Evolutionary conservation across 2,329 filamentous ascomycete species (phyloP), one percentile per base, ranked within the genome.

Genomic region (Hirsutella thompsonii): DNA sequence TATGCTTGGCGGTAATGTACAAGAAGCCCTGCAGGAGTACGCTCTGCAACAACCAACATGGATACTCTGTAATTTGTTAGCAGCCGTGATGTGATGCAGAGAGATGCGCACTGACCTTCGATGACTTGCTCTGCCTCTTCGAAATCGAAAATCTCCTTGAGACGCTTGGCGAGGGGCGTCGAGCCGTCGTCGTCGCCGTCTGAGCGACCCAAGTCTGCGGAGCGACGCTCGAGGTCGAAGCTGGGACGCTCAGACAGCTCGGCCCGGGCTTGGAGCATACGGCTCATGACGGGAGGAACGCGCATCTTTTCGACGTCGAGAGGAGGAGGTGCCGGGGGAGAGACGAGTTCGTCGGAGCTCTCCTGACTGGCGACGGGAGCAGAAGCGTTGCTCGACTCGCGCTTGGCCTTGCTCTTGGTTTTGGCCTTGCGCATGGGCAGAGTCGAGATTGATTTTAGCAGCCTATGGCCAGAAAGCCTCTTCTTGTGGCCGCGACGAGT

Each of bases 1-100:
- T 83, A 57, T 98, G 92, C 51, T 81, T 83, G 46, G 83, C 72
- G 0, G 92, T 96, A 54, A 98, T 85, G 63, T 96, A 96, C 73
- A 98, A 81, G 58, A 92, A 95, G 5, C 92, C 92, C 56, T 95
- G 88, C 8, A 96, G 72, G 23, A 96, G 68, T 36, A 94, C 87
- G 55, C 83, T 94, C 58, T 95, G 88, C 28, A 96, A 66, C 32
- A 96, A 67, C 80, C 87, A 95, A 63, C 90, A 96, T 8, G 88
- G 84, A 57, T 93, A 95, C 66, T 96, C 90, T 77, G 58, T 3
- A 11, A 16, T 5, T 13, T 28, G 28, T 26, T 20, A 21, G 14
- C 2, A 29, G 28, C 13, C 5, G 14, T 14, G 39, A 11, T 13
- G 8, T 20, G 13, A 10, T 14, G 20, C 28, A 2, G 11, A 34